Evolutionary conservation across 176 grass and related monocot species (phyloP).

Genomic region (Musa troglodytarum): DNA sequence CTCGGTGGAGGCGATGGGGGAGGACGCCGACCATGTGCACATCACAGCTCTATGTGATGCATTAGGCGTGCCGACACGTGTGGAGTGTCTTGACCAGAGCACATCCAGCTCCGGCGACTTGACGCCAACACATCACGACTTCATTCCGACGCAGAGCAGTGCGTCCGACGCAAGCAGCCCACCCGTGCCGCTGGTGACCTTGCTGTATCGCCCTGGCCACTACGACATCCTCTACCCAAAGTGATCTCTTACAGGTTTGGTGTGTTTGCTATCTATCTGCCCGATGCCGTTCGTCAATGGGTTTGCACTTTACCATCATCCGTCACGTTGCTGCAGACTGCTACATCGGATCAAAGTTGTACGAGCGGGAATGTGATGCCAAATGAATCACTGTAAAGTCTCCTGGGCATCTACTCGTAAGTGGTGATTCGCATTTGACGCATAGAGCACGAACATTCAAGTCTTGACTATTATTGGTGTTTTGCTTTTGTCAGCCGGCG

Average conservation of each 20-base stretch:
- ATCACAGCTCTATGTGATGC: conserved; percentile 81
- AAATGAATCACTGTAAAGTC: too few species aligned
- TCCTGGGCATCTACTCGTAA: too few species aligned
- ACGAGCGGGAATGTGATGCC: too few species aligned
- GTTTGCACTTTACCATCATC: too few species aligned
- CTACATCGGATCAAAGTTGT: too few species aligned
- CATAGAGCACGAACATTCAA: too few species aligned
- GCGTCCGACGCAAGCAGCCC: not conserved
- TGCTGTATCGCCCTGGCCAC: conserved; percentile 89
- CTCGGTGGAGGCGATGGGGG: conserved; percentile 83
- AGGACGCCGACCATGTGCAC: conserved; percentile 90
- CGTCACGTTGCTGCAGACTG: too few species aligned
- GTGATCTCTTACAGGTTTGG: conserved; percentile 15
- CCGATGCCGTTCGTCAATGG: too few species aligned
- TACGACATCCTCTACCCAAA: conserved; percentile 93
- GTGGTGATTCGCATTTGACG: too few species aligned
- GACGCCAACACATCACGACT: conserved; percentile 68
- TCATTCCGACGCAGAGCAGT: conserved; percentile 38
- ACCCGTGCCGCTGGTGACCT: conserved; percentile 54
- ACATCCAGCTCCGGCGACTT: conserved; percentile 40
- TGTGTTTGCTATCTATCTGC: not conserved
- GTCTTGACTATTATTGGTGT: too few species aligned
- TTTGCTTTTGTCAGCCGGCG: too few species aligned
- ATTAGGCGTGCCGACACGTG: conserved; percentile 81
- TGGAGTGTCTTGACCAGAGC: conserved; percentile 78